Conservation (phyloP, 2,329 filamentous ascomycete genomes). For the Ploettnerulaceae sp. region DNA sequence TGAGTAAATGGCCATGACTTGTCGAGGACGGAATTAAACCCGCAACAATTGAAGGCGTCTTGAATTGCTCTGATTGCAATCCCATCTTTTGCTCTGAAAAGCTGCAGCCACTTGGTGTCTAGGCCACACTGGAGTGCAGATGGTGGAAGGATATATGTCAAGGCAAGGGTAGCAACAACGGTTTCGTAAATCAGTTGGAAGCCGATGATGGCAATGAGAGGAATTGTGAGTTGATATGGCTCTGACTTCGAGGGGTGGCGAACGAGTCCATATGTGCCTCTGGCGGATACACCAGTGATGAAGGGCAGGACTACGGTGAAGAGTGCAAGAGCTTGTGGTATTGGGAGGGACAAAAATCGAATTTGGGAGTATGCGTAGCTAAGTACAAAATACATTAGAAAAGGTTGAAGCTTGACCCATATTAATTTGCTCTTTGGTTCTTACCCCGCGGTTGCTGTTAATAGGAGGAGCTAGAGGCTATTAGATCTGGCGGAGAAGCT, state of each 20-base stretch:
- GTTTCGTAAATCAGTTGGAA: conserved; percentile 34
- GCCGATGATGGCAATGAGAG: conserved; percentile 29
- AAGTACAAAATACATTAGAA: too few relatives aligned
- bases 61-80: conserved; percentile 55
- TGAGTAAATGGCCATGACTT: conserved; percentile 57
- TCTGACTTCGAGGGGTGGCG: conserved; percentile 21
- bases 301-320: conserved; percentile 31
- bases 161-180: conserved; percentile 29
- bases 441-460: conserved; percentile 31
- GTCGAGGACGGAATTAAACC: conserved; percentile 52
- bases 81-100: conserved; percentile 49
- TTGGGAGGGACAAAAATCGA: conserved; percentile 28
- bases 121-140: conserved; percentile 45
- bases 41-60: conserved; percentile 62
- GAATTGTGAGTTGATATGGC: conserved; percentile 27
- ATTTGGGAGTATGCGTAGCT: conserved; percentile 32
- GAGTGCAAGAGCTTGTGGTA: conserved; percentile 29
- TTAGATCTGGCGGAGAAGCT: conserved; percentile 9
- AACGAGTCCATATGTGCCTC: conserved; percentile 22
- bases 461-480: conserved; percentile 23
- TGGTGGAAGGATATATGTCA: conserved; percentile 31
- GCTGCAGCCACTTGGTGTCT: conserved; percentile 48
- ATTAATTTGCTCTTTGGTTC: too few relatives aligned
- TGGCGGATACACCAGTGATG: conserved; percentile 29
- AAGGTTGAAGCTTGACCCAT: too few relatives aligned